Conservation (phyloP, 768 basidiomycete genomes). For the Podaxis rugospora region DNA sequence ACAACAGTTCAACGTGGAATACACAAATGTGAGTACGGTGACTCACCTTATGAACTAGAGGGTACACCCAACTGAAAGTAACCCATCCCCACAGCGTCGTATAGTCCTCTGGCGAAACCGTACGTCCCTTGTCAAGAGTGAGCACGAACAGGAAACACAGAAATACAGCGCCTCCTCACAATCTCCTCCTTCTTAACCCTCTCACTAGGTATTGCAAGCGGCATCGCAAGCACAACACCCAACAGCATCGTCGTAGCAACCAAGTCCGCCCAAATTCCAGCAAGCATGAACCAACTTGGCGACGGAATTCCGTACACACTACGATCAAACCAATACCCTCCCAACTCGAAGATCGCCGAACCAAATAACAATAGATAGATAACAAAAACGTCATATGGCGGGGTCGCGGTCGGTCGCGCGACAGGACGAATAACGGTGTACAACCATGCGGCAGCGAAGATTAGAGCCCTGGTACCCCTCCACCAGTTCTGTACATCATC, state of each 20-base stretch:
- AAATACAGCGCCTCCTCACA: conserved; percentile 34
- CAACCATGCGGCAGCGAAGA: conserved; percentile 58
- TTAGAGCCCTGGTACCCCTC: conserved; percentile 20
- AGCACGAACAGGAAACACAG: neutral
- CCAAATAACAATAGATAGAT: conserved; percentile 49
- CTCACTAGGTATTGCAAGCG: conserved; percentile 57
- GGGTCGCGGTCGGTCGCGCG: conserved; percentile 47
- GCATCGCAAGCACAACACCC: conserved; percentile 52
- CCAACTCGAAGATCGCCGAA: conserved; percentile 43
- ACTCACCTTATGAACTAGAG: conserved; percentile 49
- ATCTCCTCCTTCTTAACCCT: conserved; percentile 52
- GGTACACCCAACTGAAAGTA: conserved; percentile 69
- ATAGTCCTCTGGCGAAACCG: conserved; percentile 74
- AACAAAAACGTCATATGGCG: conserved; percentile 58
- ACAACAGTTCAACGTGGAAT: neutral
- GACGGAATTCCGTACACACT: conserved; percentile 37
- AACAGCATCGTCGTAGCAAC: conserved; percentile 38
- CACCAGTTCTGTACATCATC: conserved; percentile 21
- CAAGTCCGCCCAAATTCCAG: conserved; percentile 38
- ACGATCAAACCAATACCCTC: conserved; percentile 50
- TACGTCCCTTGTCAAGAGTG: conserved; percentile 34
- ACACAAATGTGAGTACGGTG: neutral
- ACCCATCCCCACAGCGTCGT: conserved; percentile 68
- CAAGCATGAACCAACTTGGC: conserved; percentile 26
- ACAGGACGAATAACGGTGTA: conserved; percentile 59